Evolutionary conservation across 2,329 filamentous ascomycete genomes (phyloP).

Genomic region (Colletotrichum viniferum): DNA sequence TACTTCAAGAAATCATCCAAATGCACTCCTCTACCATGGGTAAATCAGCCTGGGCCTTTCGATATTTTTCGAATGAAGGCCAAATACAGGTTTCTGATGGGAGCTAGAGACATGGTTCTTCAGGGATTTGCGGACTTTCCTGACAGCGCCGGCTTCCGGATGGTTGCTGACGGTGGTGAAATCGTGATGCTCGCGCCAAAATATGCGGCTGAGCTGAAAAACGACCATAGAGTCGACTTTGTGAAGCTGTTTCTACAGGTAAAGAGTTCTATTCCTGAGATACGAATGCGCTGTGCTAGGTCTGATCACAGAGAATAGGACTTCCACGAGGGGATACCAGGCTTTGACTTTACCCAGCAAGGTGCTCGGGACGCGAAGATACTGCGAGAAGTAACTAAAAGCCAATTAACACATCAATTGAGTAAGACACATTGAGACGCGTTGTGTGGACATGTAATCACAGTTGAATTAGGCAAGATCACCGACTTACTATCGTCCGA

Average conservation of each 20-base stretch:
- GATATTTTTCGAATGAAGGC: not conserved
- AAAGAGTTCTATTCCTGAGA: not conserved
- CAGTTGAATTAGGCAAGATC: not conserved
- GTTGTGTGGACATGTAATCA: not conserved
- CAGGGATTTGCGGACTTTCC: not conserved
- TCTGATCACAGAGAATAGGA: not conserved
- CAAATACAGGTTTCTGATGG: not conserved
- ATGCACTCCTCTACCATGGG: not conserved
- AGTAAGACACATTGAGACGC: not conserved
- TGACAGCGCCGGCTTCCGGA: not conserved
- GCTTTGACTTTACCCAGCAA: constrained; percentile 1
- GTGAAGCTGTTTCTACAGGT: not conserved
- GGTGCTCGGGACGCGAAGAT: constrained; percentile 1
- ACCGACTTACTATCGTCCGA: not conserved
- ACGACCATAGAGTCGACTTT: not conserved
- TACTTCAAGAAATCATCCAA: not conserved
- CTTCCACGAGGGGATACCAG: not conserved
- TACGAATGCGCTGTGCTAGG: not conserved
- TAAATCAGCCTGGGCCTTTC: not conserved
- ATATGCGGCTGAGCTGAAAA: not conserved
- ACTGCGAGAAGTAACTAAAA: not conserved
- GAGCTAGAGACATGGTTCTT: not conserved
- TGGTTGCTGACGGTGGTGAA: not conserved
- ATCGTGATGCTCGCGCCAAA: constrained; percentile 1
- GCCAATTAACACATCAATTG: not conserved